Percentiles rank a stretch among this genome's conserved stretches.
Conservation (phyloP, 169 alveolate genomes). For the Sarcocystis neurona region DNA sequence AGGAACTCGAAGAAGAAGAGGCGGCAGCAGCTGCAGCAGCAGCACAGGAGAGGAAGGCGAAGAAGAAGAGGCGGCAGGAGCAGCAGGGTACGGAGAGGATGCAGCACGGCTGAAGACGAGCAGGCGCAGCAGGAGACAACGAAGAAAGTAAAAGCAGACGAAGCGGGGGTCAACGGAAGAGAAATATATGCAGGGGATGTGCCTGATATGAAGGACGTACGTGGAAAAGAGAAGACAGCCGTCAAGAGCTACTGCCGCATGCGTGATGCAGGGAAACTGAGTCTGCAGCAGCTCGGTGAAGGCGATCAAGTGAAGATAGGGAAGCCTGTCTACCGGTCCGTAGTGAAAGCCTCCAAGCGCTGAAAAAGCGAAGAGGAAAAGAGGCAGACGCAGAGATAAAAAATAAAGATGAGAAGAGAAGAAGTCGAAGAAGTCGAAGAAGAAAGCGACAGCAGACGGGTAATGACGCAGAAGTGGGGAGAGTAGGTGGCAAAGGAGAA, state of each 20-base stretch:
- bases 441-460: not conserved
- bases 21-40: no score
- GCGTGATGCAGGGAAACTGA: conserved; percentile 10
- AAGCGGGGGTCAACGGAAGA: not conserved
- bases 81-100: no score
- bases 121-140: not conserved
- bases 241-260: conserved; percentile 3
- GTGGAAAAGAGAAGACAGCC: conserved; percentile 23
- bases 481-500: not conserved
- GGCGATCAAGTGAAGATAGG: conserved; percentile 28
- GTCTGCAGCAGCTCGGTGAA: not conserved
- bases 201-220: not conserved
- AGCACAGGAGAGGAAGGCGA: no score
- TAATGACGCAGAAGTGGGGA: not conserved
- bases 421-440: not conserved
- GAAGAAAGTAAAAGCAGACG: not conserved
- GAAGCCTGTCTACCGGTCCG: conserved; percentile 36
- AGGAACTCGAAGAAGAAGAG: no score
- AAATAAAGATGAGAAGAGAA: not conserved
- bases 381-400: not conserved
- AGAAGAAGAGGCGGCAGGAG: no score
- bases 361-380: not conserved
- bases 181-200: not conserved
- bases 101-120: no score
- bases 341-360: conserved; percentile 48